Evolutionary conservation across 2,329 filamentous ascomycete genomes (phyloP).

Genomic region (Drechslerella coelobrocha): DNA sequence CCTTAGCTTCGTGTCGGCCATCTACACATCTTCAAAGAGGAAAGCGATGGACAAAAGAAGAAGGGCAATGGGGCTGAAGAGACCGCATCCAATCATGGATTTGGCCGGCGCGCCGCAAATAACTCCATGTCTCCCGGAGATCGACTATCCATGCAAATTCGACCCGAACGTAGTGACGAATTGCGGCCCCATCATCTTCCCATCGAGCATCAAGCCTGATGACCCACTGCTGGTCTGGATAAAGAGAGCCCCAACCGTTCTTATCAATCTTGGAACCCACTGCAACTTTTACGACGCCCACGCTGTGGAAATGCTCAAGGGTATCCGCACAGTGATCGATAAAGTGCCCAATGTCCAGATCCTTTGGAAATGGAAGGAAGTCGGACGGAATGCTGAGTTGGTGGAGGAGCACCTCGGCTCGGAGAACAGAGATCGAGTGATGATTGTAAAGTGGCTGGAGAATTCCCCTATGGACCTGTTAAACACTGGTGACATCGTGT

Average conservation of each 20-base stretch:
- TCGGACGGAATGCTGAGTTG: constrained; percentile 1
- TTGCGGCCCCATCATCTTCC: constrained; percentile 51
- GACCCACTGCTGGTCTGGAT: constrained; percentile 50
- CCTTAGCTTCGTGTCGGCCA: constrained; percentile 30
- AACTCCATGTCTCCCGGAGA: constrained; percentile 46
- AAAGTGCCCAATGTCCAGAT: constrained; percentile 47
- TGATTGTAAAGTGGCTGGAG: constrained; percentile 46
- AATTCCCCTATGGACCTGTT: constrained; percentile 55
- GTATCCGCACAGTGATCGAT: constrained; percentile 31
- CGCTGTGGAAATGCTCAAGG: constrained; percentile 34
- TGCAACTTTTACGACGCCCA: constrained; percentile 42
- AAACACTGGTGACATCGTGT: constrained; percentile 58
- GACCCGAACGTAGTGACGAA: constrained; percentile 35
- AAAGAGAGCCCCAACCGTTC: constrained; percentile 39
- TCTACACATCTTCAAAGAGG: constrained; percentile 29
- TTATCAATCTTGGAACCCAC: constrained; percentile 52
- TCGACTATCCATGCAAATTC: constrained; percentile 49
- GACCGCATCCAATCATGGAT: constrained; percentile 42
- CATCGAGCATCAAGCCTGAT: constrained; percentile 35
- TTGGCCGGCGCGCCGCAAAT: constrained; percentile 39
- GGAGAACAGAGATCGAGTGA: constrained; percentile 19
- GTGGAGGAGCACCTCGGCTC: constrained; percentile 19
- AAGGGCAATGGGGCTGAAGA: constrained; percentile 40
- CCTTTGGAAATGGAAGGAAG: constrained; percentile 50
- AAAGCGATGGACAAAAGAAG: constrained; percentile 35